A percentile compares a stretch with the other conserved stretches of the same genome.
Evolutionary conservation across 768 basidiomycete species (phyloP).

Genomic region (Grammothele lineata): DNA sequence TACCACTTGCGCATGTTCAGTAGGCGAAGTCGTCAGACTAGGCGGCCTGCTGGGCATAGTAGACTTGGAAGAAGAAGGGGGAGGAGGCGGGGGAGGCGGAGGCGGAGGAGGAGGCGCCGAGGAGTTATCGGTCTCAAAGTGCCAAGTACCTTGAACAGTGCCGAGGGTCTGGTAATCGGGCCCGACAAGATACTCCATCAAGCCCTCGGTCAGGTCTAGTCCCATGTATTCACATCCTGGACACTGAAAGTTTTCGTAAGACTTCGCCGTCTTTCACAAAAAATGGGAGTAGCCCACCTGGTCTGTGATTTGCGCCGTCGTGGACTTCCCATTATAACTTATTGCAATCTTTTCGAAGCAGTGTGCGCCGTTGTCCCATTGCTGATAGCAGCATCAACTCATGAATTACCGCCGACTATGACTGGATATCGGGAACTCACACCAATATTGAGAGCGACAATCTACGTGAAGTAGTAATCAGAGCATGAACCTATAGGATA

Average conservation of each 20-base stretch:
- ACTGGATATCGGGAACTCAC: constrained; percentile 13
- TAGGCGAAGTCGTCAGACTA: constrained; percentile 2
- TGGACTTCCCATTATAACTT: constrained; percentile 49
- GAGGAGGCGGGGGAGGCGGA: too few species aligned
- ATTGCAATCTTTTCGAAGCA: constrained; percentile 65
- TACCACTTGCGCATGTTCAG: constrained; percentile 4
- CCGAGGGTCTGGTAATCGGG: constrained; percentile 31
- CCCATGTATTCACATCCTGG: too few species aligned
- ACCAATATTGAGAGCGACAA: constrained; percentile 43
- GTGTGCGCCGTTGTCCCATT: constrained; percentile 47
- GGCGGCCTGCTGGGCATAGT: too few species aligned
- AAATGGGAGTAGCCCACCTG: constrained; percentile 46
- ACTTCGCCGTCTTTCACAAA: too few species aligned
- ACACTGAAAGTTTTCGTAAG: too few species aligned
- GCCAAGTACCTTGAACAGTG: constrained; percentile 60
- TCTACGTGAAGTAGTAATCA: constrained; percentile 28
- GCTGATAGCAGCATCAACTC: constrained; percentile 29
- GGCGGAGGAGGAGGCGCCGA: too few species aligned
- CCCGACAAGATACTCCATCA: constrained; percentile 50
- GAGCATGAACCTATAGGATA: neutral
- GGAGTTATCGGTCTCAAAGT: constrained; percentile 36
- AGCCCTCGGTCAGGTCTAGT: constrained; percentile 55
- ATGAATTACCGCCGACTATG: too few species aligned
- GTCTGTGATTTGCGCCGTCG: constrained; percentile 57
- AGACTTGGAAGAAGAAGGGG: too few species aligned